A percentile compares a stretch with the other conserved stretches of the same genome.
These are phyloP conservation scores for Nicotiana sylvestris DNA, from an alignment of 257 asterid species.

Conservation along the genomic window DNA sequence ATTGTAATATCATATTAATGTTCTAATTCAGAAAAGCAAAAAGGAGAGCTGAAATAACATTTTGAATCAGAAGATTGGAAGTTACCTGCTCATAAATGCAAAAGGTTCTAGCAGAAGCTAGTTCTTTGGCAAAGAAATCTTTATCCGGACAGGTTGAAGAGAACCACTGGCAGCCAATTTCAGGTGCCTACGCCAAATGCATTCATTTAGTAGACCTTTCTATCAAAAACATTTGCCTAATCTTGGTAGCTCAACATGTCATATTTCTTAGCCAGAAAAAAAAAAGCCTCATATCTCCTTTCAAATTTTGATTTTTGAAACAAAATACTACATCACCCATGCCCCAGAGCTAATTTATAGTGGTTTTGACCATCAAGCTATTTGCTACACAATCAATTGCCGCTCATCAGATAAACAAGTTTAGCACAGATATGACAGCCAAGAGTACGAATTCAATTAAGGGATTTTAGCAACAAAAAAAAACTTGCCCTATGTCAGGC, in stretches of 20 bases:
- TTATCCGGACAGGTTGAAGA: constrained; percentile 47
- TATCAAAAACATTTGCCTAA: not conserved
- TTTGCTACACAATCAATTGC: constrained; percentile 1
- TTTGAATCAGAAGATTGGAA: not conserved
- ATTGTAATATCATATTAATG: constrained; percentile 2
- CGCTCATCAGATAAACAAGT: not conserved
- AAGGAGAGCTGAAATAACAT: not conserved
- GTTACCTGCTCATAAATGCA: constrained; percentile 82
- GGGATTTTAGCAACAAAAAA: not conserved
- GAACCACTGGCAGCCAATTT: constrained; percentile 88
- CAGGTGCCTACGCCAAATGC: constrained; percentile 51
- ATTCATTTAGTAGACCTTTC: not conserved
- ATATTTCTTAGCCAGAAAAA: not conserved
- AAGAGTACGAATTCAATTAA: not conserved
- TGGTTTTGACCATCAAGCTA: not conserved
- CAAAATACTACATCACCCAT: not conserved
- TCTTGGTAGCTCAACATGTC: not conserved
- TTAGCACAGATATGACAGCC: not conserved
- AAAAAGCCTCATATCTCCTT: not conserved
- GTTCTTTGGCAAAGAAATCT: constrained; percentile 45
- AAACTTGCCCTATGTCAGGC: not conserved
- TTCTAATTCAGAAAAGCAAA: not conserved
- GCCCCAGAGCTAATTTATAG: not conserved
- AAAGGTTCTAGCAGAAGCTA: constrained; percentile 85
- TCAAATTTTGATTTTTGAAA: not conserved